Evolutionary conservation across 208 protist genomes (phyloP).

Genomic region (Crithidia brevicula): DNA sequence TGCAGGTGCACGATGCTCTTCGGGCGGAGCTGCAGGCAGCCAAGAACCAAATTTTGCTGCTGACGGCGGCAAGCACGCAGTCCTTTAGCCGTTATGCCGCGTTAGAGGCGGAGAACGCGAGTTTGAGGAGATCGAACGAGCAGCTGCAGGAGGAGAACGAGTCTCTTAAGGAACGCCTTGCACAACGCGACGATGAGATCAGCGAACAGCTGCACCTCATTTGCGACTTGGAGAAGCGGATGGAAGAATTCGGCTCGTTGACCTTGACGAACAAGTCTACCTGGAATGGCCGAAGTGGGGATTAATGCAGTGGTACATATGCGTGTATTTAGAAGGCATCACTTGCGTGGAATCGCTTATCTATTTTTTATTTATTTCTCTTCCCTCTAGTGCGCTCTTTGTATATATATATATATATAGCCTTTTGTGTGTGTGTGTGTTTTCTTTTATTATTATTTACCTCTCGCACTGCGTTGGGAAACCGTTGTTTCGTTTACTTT

Average conservation of each 20-base stretch:
- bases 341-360: too few species aligned
- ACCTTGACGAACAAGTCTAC: neutral
- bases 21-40: constrained; percentile 43
- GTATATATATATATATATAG: too few species aligned
- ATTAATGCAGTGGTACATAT: too few species aligned
- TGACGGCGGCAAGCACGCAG: constrained; percentile 52
- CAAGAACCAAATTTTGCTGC: constrained; percentile 68
- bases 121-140: constrained; percentile 36
- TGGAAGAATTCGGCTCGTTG: constrained; percentile 23
- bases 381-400: too few species aligned
- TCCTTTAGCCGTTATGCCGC: constrained; percentile 41
- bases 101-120: constrained; percentile 57
- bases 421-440: neutral
- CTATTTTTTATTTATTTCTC: neutral
- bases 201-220: constrained; percentile 55
- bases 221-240: constrained; percentile 41
- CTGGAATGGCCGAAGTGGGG: neutral
- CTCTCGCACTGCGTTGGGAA: too few species aligned
- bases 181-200: constrained; percentile 37
- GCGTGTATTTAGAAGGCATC: too few species aligned
- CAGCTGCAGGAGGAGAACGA: constrained; percentile 41
- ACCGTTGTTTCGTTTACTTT: too few species aligned
- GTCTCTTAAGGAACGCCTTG: constrained; percentile 35
- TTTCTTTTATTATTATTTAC: too few species aligned
- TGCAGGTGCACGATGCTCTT: constrained; percentile 4